Evolutionary conservation across 2,329 filamentous ascomycete species (phyloP).

Genomic region (Penicillium sclerotiorum): DNA sequence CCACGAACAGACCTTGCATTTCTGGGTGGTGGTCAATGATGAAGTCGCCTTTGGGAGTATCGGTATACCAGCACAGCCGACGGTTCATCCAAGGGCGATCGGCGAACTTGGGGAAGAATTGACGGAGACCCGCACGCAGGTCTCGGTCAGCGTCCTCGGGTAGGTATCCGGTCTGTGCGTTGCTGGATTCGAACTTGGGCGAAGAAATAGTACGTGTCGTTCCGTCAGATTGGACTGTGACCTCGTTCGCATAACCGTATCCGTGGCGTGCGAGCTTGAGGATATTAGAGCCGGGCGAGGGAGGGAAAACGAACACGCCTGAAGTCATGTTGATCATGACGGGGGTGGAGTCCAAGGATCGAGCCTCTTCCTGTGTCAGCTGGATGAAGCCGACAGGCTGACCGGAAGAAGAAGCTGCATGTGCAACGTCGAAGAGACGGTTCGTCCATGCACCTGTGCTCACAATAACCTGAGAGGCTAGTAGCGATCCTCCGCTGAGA

Average conservation of each 20-base stretch:
- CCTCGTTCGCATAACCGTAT: constrained; percentile 59
- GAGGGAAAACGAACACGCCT: constrained; percentile 55
- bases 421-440: constrained; percentile 70
- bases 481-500: constrained; percentile 49
- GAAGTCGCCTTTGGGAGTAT: constrained; percentile 69
- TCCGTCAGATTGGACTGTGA: constrained; percentile 27
- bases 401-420: constrained; percentile 74
- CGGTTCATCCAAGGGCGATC: constrained; percentile 61
- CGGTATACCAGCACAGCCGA: constrained; percentile 73
- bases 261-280: constrained; percentile 69
- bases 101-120: constrained; percentile 62
- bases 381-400: constrained; percentile 76
- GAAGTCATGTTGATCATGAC: constrained; percentile 52
- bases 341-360: constrained; percentile 62
- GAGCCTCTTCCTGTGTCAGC: constrained; percentile 69
- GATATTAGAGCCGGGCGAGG: constrained; percentile 46
- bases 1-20: constrained; percentile 52
- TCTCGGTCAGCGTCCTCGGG: constrained; percentile 59
- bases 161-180: constrained; percentile 40
- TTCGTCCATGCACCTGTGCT: constrained; percentile 85
- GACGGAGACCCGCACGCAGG: constrained; percentile 60
- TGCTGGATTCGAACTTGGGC: constrained; percentile 40
- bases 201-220: constrained; percentile 34
- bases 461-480: constrained; percentile 72
- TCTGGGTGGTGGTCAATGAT: constrained; percentile 67